Evolutionary conservation across 2,329 filamentous ascomycete genomes (phyloP).

Genomic region (Reticulascus tulasneorum): DNA sequence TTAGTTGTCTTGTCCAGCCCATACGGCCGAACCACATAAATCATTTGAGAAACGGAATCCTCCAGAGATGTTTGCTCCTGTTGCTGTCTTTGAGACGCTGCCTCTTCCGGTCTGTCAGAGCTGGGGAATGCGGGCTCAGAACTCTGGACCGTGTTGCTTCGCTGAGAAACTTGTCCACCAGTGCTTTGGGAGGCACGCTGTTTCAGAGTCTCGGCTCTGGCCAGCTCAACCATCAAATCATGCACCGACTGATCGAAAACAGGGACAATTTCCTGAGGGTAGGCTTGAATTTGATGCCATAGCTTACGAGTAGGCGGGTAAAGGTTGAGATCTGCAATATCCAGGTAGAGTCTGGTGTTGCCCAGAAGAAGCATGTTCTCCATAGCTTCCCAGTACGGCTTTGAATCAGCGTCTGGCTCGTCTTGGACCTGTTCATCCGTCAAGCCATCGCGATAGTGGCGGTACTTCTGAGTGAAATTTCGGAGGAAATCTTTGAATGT

Average conservation of each 20-base stretch:
- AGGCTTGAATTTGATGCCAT: constrained; percentile 91
- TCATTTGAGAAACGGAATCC: constrained; percentile 72
- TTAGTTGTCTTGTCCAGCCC: constrained; percentile 85
- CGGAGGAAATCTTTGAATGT: constrained; percentile 88
- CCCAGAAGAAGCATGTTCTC: constrained; percentile 89
- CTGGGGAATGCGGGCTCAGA: constrained; percentile 75
- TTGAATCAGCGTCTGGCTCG: constrained; percentile 68
- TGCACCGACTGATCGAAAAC: constrained; percentile 94
- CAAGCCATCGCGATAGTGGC: constrained; percentile 84
- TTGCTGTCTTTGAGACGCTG: constrained; percentile 37
- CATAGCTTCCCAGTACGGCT: constrained; percentile 80
- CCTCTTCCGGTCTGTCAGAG: constrained; percentile 53
- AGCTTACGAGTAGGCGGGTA: constrained; percentile 91
- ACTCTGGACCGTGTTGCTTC: constrained; percentile 45
- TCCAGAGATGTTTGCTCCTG: constrained; percentile 60
- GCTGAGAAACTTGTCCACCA: constrained; percentile 37
- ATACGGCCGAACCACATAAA: constrained; percentile 85
- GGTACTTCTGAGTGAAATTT: constrained; percentile 91
- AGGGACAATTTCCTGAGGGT: constrained; percentile 93
- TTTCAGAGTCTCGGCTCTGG: constrained; percentile 71
- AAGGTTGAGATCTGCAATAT: constrained; percentile 82
- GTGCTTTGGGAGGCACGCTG: constrained; percentile 60
- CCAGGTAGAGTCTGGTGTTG: constrained; percentile 78
- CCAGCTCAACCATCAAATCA: constrained; percentile 88
- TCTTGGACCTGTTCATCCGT: constrained; percentile 69